phyloP scores from a whole-genome alignment of 2,329 filamentous ascomycete species.

The Alternaria burnsii region DNA sequence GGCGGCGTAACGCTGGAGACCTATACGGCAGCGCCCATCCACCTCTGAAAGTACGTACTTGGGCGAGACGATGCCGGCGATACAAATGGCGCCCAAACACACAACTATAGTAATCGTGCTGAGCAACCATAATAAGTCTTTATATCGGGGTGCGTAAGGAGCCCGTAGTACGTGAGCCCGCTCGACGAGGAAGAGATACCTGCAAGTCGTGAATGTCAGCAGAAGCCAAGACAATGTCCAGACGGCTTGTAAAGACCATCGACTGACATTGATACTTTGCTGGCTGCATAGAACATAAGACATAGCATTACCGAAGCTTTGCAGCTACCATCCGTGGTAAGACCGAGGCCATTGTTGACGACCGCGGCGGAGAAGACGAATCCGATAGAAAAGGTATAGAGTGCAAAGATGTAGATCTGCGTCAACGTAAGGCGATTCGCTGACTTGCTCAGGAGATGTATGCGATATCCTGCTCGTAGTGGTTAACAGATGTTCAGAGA shows the following conservation, averaged over 20 bases:
- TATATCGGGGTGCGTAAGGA: slow-evolving; percentile 39
- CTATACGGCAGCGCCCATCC: slow-evolving; percentile 52
- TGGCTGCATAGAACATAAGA: slow-evolving; percentile 39
- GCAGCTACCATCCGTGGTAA: slow-evolving; percentile 38
- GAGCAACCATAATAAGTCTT: slow-evolving; percentile 49
- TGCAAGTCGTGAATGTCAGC: slow-evolving; percentile 1
- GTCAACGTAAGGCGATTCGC: slow-evolving; percentile 18
- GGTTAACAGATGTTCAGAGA: background rate
- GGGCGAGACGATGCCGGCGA: slow-evolving; percentile 43
- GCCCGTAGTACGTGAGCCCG: slow-evolving; percentile 51
- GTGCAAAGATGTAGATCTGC: slow-evolving; percentile 44
- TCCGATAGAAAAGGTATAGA: slow-evolving; percentile 47
- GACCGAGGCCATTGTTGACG: slow-evolving; percentile 43
- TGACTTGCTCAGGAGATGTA: slow-evolving; percentile 11
- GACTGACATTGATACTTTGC: slow-evolving; percentile 28
- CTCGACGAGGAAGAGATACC: slow-evolving; percentile 55
- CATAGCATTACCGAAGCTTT: slow-evolving; percentile 49
- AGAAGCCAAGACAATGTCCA: rapidly evolving
- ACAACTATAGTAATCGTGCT: slow-evolving; percentile 35
- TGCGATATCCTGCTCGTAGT: slow-evolving; percentile 26
- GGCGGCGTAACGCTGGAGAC: slow-evolving; percentile 48
- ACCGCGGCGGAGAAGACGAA: slow-evolving; percentile 49
- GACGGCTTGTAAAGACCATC: rapidly evolving
- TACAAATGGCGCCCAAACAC: slow-evolving; percentile 43
- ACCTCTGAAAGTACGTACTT: slow-evolving; percentile 38